These are phyloP conservation scores for Magnolia kwangsiensis DNA, from an alignment of 164 flowering plant genomes.

Conservation along the genomic window DNA sequence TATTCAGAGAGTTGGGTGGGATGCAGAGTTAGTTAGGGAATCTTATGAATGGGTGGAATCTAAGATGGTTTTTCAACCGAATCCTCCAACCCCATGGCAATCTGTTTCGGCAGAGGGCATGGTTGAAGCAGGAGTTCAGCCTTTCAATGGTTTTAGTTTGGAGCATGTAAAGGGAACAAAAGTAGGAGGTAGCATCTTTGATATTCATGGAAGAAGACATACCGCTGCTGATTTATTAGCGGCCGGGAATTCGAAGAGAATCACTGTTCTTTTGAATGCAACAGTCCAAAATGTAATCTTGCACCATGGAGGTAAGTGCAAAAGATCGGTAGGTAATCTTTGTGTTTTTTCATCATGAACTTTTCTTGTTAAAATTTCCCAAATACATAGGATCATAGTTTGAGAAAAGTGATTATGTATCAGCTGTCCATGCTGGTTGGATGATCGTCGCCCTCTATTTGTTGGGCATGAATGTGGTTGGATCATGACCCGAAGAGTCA, in stretches of 20 bases:
- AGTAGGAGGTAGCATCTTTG: constrained; percentile 8
- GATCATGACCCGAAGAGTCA: too few species aligned
- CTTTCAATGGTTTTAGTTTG: constrained; percentile 38
- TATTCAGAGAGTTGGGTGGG: constrained; percentile 28
- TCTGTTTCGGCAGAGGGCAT: constrained; percentile 21
- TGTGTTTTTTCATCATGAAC: neutral
- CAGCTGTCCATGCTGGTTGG: too few species aligned
- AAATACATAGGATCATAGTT: neutral
- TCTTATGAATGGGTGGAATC: constrained; percentile 47
- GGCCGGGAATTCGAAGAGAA: constrained; percentile 9
- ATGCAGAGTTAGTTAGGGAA: constrained; percentile 25
- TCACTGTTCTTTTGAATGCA: constrained; percentile 20
- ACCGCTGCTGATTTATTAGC: constrained; percentile 17
- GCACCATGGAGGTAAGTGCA: neutral
- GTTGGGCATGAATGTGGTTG: too few species aligned
- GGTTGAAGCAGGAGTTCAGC: constrained; percentile 30
- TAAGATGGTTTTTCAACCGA: constrained; percentile 28
- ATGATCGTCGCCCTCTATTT: too few species aligned
- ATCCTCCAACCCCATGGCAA: constrained; percentile 30
- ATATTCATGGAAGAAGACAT: constrained; percentile 19
- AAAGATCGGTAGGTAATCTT: neutral
- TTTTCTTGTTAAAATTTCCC: neutral
- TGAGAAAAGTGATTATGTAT: neutral
- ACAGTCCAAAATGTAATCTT: constrained; percentile 18
- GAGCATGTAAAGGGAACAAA: constrained; percentile 40